Evolutionary conservation across 768 basidiomycete genomes (phyloP), one percentile per base, ranked within the genome.

Genomic region (Tephrocybe rancida): DNA sequence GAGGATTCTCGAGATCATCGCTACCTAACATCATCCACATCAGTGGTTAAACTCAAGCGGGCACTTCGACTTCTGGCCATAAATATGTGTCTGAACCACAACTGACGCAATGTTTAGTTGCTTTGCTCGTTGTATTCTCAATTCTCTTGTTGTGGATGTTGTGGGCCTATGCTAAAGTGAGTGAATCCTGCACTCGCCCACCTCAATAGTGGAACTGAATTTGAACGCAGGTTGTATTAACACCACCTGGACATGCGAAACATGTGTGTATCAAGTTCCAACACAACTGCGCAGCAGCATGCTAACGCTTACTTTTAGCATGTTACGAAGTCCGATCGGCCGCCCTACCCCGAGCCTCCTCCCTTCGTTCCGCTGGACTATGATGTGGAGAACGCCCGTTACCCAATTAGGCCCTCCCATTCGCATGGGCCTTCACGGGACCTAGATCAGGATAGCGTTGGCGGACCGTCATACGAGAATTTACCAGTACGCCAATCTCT

Each of bases 161-260:
- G 0, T 94, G 92, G 92, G 80, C 86, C 13, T 96, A 95, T 70
- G 50, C 79, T 19, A 84, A 81, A 79, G 92, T 91, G 50, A 46
- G 80, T 66, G 18, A 7, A 21, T 41, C 39, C 13, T 21, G 21
- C 21, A 5, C 19, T 21, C 9, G 3, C 21, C n/a, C 37, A 18
- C n/a, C 13, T 41, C 19, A n/a, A n/a, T 7, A 41, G n/a, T 41
- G 18, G 6, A 19, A 48, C 7, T 25, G 3, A 18, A 21, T 48
- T 7, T 24, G 3, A 18, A 21, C 22, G 2, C 59, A 91, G 89
- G 79, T 86, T 35, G 69, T 88, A 7, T 55, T 82, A 5, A 90
- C 86, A 5, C 68, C 86, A 0, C 89, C 90, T 34, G 90, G 90
- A 14, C 76, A 78, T 60, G 90, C 90, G 5, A 70, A 66, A 70